These are phyloP conservation scores for Apiotrichum laibachii DNA, from an alignment of 1,284 basidiomycete species.

Conservation along the genomic window DNA sequence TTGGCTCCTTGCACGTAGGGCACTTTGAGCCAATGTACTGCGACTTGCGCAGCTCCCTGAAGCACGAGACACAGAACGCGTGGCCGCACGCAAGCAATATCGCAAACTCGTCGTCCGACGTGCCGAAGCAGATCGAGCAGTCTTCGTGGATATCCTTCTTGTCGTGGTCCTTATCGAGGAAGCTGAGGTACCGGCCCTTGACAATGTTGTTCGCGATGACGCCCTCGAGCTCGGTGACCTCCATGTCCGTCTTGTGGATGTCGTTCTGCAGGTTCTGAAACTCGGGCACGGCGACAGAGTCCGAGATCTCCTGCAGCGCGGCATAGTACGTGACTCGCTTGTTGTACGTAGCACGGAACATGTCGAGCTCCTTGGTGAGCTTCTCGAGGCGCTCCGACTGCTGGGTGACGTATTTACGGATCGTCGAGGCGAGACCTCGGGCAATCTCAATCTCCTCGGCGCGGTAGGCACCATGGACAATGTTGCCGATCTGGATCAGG, in stretches of 20 bases:
- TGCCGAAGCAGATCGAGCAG: constrained; percentile 48
- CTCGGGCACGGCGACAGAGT: constrained; percentile 38
- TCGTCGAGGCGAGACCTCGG: neutral
- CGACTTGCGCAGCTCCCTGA: constrained; percentile 31
- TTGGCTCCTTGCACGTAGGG: constrained; percentile 34
- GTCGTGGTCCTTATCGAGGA: constrained; percentile 28
- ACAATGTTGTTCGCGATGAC: constrained; percentile 32
- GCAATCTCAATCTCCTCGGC: constrained; percentile 16
- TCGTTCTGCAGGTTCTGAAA: constrained; percentile 27
- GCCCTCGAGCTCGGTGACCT: constrained; percentile 28
- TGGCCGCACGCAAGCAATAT: constrained; percentile 44
- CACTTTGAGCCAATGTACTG: constrained; percentile 31
- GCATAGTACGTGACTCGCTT: constrained; percentile 45
- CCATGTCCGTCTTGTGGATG: constrained; percentile 16
- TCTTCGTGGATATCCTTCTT: constrained; percentile 35
- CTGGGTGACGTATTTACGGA: constrained; percentile 13
- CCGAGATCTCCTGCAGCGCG: constrained; percentile 47
- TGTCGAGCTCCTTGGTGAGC: constrained; percentile 46
- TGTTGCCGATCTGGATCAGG: constrained; percentile 35
- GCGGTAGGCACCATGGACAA: constrained; percentile 10
- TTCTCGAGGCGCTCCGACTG: constrained; percentile 30
- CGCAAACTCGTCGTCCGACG: constrained; percentile 38
- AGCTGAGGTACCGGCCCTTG: constrained; percentile 39
- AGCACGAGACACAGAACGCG: constrained; percentile 46
- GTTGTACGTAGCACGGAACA: constrained; percentile 45